Base-by-base conservation (phyloP, 2,329 filamentous ascomycete genomes). In the Rutstroemia sp. region DNA sequence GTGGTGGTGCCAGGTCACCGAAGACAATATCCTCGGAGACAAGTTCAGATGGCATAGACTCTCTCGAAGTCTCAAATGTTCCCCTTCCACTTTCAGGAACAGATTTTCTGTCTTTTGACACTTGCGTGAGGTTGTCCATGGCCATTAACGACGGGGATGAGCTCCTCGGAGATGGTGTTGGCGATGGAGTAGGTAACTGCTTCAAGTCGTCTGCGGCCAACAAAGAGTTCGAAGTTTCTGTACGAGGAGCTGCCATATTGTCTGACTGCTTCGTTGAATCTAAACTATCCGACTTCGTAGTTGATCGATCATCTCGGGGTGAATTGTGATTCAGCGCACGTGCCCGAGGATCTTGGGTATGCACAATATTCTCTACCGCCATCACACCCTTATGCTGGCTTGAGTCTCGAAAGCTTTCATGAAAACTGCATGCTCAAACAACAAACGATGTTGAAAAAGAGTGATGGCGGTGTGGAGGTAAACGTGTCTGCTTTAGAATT, bases 111-210 rank as follows among this genome's bases (percentile, higher is more conserved):
- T 14, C 12, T 3, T 34, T 34, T 34, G 30, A 12, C 1, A 12
- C 9, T 34, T 9, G 55, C 1, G 52, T 58, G 30, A 57, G 59
- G 25, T n/a, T 37, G 34, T 61, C 61, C 14, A 51, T 60, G 4
- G 54, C 54, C 14, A 60, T 49, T 14, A 63, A 27, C 23, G 62
- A 61, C n/a, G 63, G 63, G 19, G 62, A 65, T 12, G 46, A 50
- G 37, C 63, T 63, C 57, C 62, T 58, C 23, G 63, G 62, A 18
- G 65, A 67, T 16, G 62, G 62, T 7, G 65, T 60, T 5, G 62
- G 63, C 2, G 65, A 67, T 49, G 65, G 66, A 34, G 63, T 64
- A 45, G 61, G 65, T 19, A 67, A 60, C 14, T 67, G 66, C 18
- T 21, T 45, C 23, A 21, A 14, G 12, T 23, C 42, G 2, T 45